These are phyloP conservation scores for Kodamaea suecica DNA, from an alignment of 1,139 yeast genomes.

Conservation along the genomic window DNA sequence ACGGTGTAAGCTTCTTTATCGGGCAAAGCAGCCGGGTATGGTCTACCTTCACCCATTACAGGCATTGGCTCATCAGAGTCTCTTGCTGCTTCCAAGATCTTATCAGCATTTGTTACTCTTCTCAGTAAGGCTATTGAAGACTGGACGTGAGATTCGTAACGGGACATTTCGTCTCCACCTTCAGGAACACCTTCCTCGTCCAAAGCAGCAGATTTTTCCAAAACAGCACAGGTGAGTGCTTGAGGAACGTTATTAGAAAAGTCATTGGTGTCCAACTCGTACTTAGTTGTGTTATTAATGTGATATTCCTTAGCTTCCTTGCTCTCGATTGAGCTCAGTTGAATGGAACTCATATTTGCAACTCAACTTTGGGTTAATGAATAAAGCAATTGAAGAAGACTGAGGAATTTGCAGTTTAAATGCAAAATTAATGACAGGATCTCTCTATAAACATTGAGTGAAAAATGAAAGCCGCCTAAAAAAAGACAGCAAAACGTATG, in stretches of 20 bases:
- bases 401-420: too few relatives aligned
- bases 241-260: constrained; percentile 16
- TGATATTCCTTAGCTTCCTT: too few relatives aligned
- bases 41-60: constrained; percentile 55
- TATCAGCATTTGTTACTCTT: constrained; percentile 25
- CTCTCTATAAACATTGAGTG: too few relatives aligned
- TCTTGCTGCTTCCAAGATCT: constrained; percentile 26
- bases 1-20: constrained; percentile 52
- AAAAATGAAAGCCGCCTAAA: too few relatives aligned
- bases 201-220: constrained; percentile 12
- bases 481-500: too few relatives aligned
- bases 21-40: constrained; percentile 52
- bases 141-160: constrained; percentile 25
- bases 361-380: too few relatives aligned
- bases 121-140: constrained; percentile 26
- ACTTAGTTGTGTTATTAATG: constrained; percentile 3
- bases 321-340: background rate
- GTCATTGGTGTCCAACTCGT: too few relatives aligned
- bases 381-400: too few relatives aligned
- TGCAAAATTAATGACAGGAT: too few relatives aligned
- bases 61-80: constrained; percentile 32
- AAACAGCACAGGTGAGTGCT: constrained; percentile 11
- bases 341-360: constrained; percentile 1
- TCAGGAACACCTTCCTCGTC: constrained; percentile 7
- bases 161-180: constrained; percentile 25